Evolutionary conservation across 1,284 basidiomycete genomes (phyloP).

Genomic region (Clitocybe nebularis): DNA sequence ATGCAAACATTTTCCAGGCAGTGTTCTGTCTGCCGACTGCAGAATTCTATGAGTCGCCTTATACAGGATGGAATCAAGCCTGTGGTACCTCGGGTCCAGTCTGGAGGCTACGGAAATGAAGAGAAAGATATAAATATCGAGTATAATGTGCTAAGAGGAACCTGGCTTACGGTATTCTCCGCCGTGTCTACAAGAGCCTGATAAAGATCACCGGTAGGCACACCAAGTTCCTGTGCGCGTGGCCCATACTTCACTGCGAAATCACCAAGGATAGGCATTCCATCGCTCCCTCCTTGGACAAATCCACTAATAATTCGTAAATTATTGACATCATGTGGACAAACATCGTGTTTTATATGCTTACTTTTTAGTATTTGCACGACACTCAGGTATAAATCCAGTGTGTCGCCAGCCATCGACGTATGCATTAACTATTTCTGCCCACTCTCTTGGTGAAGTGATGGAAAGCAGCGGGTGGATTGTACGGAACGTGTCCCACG

Average conservation of each 20-base stretch:
- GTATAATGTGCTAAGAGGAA: too few species aligned
- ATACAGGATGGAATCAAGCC: too few species aligned
- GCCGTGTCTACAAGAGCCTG: conserved; percentile 47
- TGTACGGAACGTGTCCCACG: conserved; percentile 51
- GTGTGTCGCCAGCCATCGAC: conserved; percentile 48
- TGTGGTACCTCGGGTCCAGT: conserved; percentile 47
- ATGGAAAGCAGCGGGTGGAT: conserved; percentile 43
- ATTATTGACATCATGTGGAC: too few species aligned
- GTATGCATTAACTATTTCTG: conserved; percentile 43
- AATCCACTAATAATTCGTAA: conserved; percentile 31
- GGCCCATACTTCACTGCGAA: conserved; percentile 44
- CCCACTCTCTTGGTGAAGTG: conserved; percentile 39
- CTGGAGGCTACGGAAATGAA: conserved; percentile 32
- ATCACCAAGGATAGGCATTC: conserved; percentile 49
- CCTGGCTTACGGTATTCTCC: conserved; percentile 40
- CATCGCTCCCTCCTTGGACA: conserved; percentile 46
- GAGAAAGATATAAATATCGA: background rate
- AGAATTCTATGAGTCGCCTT: too few species aligned
- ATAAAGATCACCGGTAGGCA: conserved; percentile 42
- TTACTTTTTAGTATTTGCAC: conserved; percentile 45
- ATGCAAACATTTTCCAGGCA: conserved; percentile 45
- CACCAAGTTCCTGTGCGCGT: conserved; percentile 33
- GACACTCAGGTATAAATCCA: conserved; percentile 45
- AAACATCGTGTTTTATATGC: too few species aligned
- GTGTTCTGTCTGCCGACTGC: conserved; percentile 46